Evolutionary conservation across 768 basidiomycete genomes (phyloP).

Genomic region (Lentinus tigrinus): DNA sequence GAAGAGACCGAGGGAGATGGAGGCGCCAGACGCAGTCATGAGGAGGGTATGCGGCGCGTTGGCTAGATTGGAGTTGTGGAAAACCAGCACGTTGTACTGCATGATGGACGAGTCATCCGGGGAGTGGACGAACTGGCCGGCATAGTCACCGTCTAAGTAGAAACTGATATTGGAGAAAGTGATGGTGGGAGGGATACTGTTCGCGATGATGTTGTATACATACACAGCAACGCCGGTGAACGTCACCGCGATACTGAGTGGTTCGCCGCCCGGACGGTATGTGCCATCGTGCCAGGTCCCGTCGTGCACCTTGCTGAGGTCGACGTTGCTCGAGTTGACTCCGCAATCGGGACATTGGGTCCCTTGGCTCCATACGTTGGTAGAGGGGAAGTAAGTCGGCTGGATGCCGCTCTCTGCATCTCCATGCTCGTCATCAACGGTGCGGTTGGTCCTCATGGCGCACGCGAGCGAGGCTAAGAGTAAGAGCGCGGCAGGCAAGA

Average conservation of each 20-base stretch:
- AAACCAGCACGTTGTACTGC: not conserved
- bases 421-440: conserved; percentile 3
- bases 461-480: not conserved
- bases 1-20: not conserved
- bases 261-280: not conserved
- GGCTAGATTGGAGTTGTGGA: not conserved
- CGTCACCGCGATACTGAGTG: not conserved
- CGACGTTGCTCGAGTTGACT: not conserved
- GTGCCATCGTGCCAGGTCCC: conserved; percentile 10
- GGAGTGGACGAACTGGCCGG: not conserved
- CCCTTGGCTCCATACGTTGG: not conserved
- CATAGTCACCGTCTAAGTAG: not conserved
- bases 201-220: conserved; percentile 3
- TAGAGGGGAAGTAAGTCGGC: not conserved
- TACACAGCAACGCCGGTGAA: conserved; percentile 8
- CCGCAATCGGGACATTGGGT: not conserved
- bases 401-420: not conserved
- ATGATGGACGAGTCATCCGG: not conserved
- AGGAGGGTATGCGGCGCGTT: not conserved
- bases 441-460: not conserved
- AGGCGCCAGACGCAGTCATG: not conserved
- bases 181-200: not conserved
- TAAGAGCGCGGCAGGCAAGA: not conserved
- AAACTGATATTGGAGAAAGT: conserved; percentile 3
- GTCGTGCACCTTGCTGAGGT: not conserved